Percentiles rank a stretch among this genome's conserved stretches.
Evolutionary conservation across 78 protist species (phyloP).

Genomic region (Planoprotostelium fungivorum): DNA sequence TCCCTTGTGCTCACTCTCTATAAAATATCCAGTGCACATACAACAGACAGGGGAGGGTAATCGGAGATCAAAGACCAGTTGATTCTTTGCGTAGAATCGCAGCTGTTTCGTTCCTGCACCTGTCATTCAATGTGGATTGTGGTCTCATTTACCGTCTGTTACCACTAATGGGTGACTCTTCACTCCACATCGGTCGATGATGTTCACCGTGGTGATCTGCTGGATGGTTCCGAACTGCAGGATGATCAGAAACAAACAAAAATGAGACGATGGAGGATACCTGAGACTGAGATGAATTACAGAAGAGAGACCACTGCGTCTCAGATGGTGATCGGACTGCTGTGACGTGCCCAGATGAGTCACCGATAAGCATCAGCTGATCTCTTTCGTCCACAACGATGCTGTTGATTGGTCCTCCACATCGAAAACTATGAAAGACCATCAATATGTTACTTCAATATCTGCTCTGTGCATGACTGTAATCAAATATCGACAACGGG

Average conservation of each 20-base stretch:
- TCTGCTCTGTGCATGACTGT: too few relatives aligned
- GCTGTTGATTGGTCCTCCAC: background rate
- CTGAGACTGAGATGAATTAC: too few relatives aligned
- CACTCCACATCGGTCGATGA: background rate
- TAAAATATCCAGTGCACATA: background rate
- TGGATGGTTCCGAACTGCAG: background rate
- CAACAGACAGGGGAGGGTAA: background rate
- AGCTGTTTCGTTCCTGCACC: background rate
- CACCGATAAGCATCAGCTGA: background rate
- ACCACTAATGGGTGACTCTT: background rate
- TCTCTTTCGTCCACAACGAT: background rate
- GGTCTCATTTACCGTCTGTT: background rate
- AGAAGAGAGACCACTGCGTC: background rate
- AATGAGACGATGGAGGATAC: too few relatives aligned
- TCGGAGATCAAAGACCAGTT: background rate
- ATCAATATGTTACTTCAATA: background rate
- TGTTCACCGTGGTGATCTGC: background rate
- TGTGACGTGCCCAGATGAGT: background rate
- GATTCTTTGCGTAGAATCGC: background rate
- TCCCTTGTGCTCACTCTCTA: background rate
- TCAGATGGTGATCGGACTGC: background rate
- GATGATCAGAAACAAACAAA: too few relatives aligned
- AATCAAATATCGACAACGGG: too few relatives aligned
- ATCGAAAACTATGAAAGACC: background rate
- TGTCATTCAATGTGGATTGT: too few relatives aligned